Base-by-base conservation (phyloP, 441 rosid species). In the Metrosideros polymorpha region DNA sequence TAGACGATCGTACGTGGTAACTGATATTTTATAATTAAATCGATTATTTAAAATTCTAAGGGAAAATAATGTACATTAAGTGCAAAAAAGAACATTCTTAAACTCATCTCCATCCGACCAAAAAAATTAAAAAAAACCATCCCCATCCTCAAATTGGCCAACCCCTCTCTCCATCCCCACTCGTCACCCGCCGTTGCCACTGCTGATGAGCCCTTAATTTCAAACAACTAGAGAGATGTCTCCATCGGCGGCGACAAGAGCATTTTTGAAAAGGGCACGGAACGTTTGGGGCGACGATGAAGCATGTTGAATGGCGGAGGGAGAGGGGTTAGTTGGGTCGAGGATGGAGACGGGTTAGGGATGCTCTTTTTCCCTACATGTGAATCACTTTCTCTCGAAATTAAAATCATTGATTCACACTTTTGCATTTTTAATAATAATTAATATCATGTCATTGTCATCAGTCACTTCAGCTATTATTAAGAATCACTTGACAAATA, bases 221-320 rank as follows among this genome's bases (percentile, higher is more conserved):
- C n/a, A 4, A 12, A 24, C 12, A 5, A 54, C 12, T 54, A 4
- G n/a, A 54, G n/a, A 27, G 9, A 54, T 24, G 57, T 4, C 57
- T 24, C n/a, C n/a, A n/a, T 9, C 1, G 12, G 4, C 12, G 3
- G 12, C 0, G n/a, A 24, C 12, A 7, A 54, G 12, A 19, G 3
- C n/a, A 1, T 51, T 54, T 22, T 4, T 18, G 57, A 6, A 51
- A 51, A 51, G 6, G 54, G 3, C 2, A 18, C 8, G 1, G 22
- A 51, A 51, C 7, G 7, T 18, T 7, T 18, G 5, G 6, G 14
- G 54, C 7, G 7, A 24, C 24, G 54, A 0, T 18, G 12, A 51
- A 17, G 54, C 22, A 6, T 51, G 54, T 6, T 51, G 7, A 51
- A 51, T 6, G 54, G 22, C 6, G 54, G 54, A 17, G 7, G 54